Evolutionary conservation across 805 yeast genomes (phyloP).

Genomic region (Yarrowia osloensis): DNA sequence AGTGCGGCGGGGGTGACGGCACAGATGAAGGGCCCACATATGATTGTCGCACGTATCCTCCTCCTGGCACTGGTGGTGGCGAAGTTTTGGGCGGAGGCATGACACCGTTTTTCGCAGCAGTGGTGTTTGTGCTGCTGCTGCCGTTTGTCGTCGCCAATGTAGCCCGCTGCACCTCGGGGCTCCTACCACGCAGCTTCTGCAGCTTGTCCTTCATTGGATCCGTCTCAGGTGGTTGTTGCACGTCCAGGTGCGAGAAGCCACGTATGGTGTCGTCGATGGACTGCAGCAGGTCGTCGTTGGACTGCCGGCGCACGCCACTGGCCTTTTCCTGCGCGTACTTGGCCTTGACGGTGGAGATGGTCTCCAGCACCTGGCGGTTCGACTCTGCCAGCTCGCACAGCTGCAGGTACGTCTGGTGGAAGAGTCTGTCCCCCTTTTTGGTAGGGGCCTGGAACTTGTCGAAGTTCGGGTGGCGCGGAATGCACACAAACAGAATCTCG

Average conservation of each 20-base stretch:
- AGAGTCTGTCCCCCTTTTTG: constrained; percentile 34
- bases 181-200: constrained; percentile 23
- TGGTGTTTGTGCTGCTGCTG: background rate
- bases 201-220: constrained; percentile 23
- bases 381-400: constrained; percentile 31
- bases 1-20: background rate
- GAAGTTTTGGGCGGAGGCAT: background rate
- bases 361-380: constrained; percentile 12
- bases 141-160: background rate
- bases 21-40: background rate
- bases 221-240: background rate
- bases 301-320: background rate
- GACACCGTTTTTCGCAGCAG: background rate
- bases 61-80: constrained; percentile 5
- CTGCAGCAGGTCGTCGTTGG: constrained; percentile 11
- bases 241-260: constrained; percentile 4
- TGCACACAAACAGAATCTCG: constrained; percentile 34
- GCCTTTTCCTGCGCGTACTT: constrained; percentile 10
- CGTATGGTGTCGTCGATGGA: constrained; percentile 19
- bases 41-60: background rate
- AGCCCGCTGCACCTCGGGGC: constrained; percentile 25
- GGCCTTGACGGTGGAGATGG: constrained; percentile 27
- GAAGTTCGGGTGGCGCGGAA: constrained; percentile 37
- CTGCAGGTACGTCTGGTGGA: constrained; percentile 34
- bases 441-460: constrained; percentile 32